A percentile compares a stretch with the other conserved stretches of the same genome.
Conservation (phyloP, 2,329 filamentous ascomycete genomes). For the Grosmannia clavigera region DNA sequence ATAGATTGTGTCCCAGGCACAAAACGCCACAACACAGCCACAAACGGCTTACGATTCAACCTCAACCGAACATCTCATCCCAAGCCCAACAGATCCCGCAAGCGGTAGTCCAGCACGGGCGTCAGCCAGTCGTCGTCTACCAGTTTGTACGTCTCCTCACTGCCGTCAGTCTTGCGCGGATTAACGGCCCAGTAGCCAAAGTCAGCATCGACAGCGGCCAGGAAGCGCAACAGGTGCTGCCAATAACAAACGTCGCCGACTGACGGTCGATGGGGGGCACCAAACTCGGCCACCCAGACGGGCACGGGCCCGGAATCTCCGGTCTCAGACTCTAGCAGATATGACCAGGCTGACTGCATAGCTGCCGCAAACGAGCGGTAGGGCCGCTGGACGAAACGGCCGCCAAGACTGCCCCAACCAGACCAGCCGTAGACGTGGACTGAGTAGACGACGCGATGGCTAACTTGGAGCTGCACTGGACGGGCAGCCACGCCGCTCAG, state of each 20-base stretch:
- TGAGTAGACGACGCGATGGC: slow-evolving; percentile 50
- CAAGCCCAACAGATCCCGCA: slow-evolving; percentile 47
- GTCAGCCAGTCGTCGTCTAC: slow-evolving; percentile 53
- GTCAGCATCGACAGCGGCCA: slow-evolving; percentile 46
- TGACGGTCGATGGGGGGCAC: slow-evolving; percentile 39
- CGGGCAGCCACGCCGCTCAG: slow-evolving; percentile 40
- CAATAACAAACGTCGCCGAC: slow-evolving; percentile 52
- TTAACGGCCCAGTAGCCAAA: slow-evolving; percentile 63
- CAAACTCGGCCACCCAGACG: slow-evolving; percentile 59
- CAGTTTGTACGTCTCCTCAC: slow-evolving; percentile 46
- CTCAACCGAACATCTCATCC: too few species aligned
- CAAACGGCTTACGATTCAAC: too few species aligned
- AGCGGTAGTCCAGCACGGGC: slow-evolving; percentile 47
- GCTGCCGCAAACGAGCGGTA: slow-evolving; percentile 50
- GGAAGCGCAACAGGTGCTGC: slow-evolving; percentile 47
- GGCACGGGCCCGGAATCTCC: slow-evolving; percentile 34
- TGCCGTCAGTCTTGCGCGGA: slow-evolving; percentile 47
- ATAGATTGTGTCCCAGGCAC: too few species aligned
- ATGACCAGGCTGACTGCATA: slow-evolving; percentile 56
- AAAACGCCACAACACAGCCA: too few species aligned
- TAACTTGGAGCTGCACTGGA: slow-evolving; percentile 44
- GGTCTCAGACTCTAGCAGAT: slow-evolving; percentile 33
- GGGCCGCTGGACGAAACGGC: slow-evolving; percentile 45
- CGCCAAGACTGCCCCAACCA: slow-evolving; percentile 50
- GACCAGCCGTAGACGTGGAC: slow-evolving; percentile 60